phyloP scores from a whole-genome alignment of 371 early-diverging fungal genomes.

The Mortierella sp. region DNA sequence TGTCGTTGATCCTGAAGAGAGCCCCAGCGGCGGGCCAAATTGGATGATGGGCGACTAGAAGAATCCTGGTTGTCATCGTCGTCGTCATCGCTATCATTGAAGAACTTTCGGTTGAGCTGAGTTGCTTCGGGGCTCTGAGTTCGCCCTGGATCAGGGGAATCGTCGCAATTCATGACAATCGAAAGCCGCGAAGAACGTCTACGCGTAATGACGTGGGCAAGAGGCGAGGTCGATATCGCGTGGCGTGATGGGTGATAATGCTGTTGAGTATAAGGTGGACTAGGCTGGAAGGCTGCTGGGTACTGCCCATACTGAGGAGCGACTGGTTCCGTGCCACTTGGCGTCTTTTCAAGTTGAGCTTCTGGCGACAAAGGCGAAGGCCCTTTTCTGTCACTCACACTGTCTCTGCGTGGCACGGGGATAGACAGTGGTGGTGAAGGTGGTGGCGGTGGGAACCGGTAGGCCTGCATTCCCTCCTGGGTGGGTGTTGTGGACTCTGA shows the following conservation, averaged over 20 bases:
- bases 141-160: slow-evolving; percentile 38
- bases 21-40: slow-evolving; percentile 18
- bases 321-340: neutral
- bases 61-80: slow-evolving; percentile 19
- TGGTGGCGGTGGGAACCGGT: slow-evolving; percentile 31
- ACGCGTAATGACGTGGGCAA: slow-evolving; percentile 44
- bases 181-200: slow-evolving; percentile 50
- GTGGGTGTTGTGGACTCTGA: neutral
- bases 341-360: slow-evolving; percentile 1
- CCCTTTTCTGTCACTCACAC: neutral
- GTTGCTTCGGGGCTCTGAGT: slow-evolving; percentile 23
- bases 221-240: slow-evolving; percentile 50
- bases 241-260: slow-evolving; percentile 23
- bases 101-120: neutral
- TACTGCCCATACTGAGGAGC: slow-evolving; percentile 11
- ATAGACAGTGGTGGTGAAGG: slow-evolving; percentile 48
- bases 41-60: slow-evolving; percentile 18
- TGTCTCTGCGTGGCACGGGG: slow-evolving; percentile 25
- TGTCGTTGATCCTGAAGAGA: slow-evolving; percentile 37
- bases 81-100: slow-evolving; percentile 12
- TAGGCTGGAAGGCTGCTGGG: slow-evolving; percentile 12
- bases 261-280: slow-evolving; percentile 26
- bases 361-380: slow-evolving; percentile 10
- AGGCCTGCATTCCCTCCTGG: slow-evolving; percentile 26
- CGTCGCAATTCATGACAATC: slow-evolving; percentile 50